Evolutionary conservation across 192 early-diverging fungal genomes (phyloP).

Genomic region (Coemansia sp.): DNA sequence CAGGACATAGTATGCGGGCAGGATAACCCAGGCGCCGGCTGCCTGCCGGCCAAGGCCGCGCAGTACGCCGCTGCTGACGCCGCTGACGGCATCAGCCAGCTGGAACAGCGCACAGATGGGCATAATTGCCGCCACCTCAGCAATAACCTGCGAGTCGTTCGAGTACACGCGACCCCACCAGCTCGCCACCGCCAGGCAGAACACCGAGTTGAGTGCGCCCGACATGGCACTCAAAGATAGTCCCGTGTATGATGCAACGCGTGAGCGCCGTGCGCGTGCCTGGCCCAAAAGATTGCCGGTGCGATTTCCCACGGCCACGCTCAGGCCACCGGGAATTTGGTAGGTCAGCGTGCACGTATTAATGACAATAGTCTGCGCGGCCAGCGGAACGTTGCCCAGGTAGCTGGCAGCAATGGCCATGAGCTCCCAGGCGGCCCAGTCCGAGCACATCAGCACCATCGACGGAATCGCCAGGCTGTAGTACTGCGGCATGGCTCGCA

Average conservation of each 20-base stretch:
- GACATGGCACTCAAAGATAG: constrained; percentile 9
- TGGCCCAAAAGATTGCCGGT: constrained; percentile 55
- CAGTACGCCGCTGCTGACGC: constrained; percentile 58
- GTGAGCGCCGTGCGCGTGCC: constrained; percentile 33
- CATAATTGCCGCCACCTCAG: constrained; percentile 65
- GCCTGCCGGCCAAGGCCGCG: constrained; percentile 55
- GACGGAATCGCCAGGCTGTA: constrained; percentile 66
- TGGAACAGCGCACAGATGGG: constrained; percentile 76
- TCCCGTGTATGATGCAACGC: constrained; percentile 30
- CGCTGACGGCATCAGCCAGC: constrained; percentile 56
- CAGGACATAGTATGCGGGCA: constrained; percentile 54
- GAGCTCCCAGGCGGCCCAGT: constrained; percentile 57
- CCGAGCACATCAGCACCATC: constrained; percentile 69
- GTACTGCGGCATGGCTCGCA: constrained; percentile 50
- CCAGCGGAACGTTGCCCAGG: constrained; percentile 54
- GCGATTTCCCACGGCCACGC: constrained; percentile 52
- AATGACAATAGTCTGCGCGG: constrained; percentile 57
- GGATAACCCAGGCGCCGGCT: constrained; percentile 53
- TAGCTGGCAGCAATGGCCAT: constrained; percentile 52
- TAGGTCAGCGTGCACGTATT: constrained; percentile 54
- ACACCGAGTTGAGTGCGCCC: constrained; percentile 12
- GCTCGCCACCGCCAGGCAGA: constrained; percentile 16
- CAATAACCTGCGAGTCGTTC: constrained; percentile 63
- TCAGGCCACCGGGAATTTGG: constrained; percentile 54
- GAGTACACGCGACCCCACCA: constrained; percentile 61